Evolutionary conservation across 495 filamentous ascomycete species (phyloP).

Genomic region (Aspergillus cavernicola): DNA sequence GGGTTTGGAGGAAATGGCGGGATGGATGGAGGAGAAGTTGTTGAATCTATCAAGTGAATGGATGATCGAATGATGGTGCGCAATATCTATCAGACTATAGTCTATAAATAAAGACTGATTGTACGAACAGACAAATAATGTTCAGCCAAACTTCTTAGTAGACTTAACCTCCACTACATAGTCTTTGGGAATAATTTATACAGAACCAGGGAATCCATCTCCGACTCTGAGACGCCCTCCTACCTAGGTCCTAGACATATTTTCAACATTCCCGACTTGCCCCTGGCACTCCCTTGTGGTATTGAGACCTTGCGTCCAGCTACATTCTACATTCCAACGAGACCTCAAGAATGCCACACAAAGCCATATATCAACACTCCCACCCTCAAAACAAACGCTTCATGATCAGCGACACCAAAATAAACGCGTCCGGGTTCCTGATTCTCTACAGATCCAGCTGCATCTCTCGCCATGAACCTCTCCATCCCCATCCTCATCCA

Average conservation of each 20-base stretch:
- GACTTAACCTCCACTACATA: too few relatives aligned
- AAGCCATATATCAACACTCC: neutral
- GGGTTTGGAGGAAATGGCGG: conserved; percentile 14
- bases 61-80: neutral
- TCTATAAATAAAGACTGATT: too few relatives aligned
- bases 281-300: too few relatives aligned
- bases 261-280: too few relatives aligned
- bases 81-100: neutral
- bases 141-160: too few relatives aligned
- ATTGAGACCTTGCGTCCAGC: too few relatives aligned
- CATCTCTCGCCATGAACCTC: neutral
- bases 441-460: neutral
- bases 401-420: neutral
- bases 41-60: conserved; percentile 7
- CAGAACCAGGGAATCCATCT: too few relatives aligned
- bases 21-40: conserved; percentile 28
- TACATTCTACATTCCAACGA: too few relatives aligned
- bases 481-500: neutral
- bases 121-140: too few relatives aligned
- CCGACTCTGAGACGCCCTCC: too few relatives aligned
- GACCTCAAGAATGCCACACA: neutral
- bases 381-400: neutral
- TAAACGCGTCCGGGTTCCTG: neutral
- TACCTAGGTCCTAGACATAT: too few relatives aligned
- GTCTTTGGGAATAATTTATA: too few relatives aligned